A percentile compares a stretch with the other conserved stretches of the same genome.
Evolutionary conservation across 768 basidiomycete species (phyloP).

Genomic region (Psilocybe tampanensis): DNA sequence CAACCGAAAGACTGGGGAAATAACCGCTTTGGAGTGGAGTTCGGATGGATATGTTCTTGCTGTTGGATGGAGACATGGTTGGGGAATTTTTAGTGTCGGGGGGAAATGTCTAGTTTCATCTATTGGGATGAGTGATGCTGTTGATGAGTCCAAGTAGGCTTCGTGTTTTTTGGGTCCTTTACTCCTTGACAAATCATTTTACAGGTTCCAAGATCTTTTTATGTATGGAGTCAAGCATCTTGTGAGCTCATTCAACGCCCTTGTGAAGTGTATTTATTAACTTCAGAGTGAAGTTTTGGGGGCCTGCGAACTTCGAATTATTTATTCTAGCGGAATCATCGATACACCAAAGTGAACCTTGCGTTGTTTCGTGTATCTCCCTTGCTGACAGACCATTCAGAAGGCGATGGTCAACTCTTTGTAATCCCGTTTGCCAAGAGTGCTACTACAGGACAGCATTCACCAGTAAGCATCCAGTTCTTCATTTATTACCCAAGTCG

Average conservation of each 20-base stretch:
- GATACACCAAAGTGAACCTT: constrained; percentile 46
- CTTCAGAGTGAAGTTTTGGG: constrained; percentile 81
- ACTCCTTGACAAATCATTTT: constrained; percentile 3
- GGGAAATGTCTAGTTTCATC: constrained; percentile 85
- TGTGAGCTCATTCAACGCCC: constrained; percentile 45
- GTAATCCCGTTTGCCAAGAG: constrained; percentile 93
- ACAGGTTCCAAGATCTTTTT: constrained; percentile 78
- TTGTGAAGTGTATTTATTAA: neutral
- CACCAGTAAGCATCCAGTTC: constrained; percentile 63
- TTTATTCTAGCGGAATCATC: constrained; percentile 64
- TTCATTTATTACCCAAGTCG: neutral
- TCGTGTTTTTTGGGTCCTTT: constrained; percentile 1
- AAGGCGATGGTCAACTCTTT: constrained; percentile 72
- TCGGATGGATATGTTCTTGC: constrained; percentile 95
- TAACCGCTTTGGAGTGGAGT: constrained; percentile 84
- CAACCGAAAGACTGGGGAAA: constrained; percentile 58
- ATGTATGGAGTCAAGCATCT: constrained; percentile 79
- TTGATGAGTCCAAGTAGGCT: constrained; percentile 55
- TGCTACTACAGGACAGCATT: constrained; percentile 87
- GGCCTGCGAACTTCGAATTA: constrained; percentile 89
- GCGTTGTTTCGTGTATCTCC: constrained; percentile 16
- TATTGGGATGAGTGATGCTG: constrained; percentile 65
- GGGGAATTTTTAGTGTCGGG: constrained; percentile 89
- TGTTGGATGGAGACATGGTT: constrained; percentile 88
- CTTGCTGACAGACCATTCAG: constrained; percentile 32